Evolutionary conservation across 139 green algal genomes (phyloP), one percentile per base, ranked within the genome.

Genomic region (Chlorella sp.): DNA sequence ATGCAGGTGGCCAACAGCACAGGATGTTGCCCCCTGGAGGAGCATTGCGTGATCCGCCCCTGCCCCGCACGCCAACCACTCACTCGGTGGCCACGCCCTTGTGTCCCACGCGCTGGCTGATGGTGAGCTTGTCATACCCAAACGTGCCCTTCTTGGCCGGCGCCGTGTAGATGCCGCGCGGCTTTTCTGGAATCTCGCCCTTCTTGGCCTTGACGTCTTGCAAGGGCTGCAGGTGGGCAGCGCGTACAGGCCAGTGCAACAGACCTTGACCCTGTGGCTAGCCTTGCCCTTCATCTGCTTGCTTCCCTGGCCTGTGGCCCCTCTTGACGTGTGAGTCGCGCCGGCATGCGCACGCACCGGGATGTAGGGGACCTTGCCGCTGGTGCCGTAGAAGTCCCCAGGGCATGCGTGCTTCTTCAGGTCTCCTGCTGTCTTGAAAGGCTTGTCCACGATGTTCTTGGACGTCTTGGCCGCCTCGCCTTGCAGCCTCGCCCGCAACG

Each of bases 101-200:
- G 29, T 35, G 31, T 26, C 70, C 71, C 42, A 60, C 31, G 6
- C 74, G 77, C 74, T 85, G 76, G 4, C 67, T 81, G 2, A 85
- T 61, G 10, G 83, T 86, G 2, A 68, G 77, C 36, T 88, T 88
- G 73, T 86, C 84, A 23, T 77, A 76, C n/a, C 83, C 83, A 29
- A 74, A 74, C 30, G 51, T 75, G 61, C 88, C 88, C 66, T 85
- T 87, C 71, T 93, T 93, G 30, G 75, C 72, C 26, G 87, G 85
- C 1, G 31, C 71, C 23, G 87, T 92, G 50, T 86, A 83, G 34
- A 92, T 84, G 62, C 87, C 87, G 22, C 74, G 78, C 0, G 87
- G 83, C 34, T 77, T 49, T 31, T 33, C 34, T 31, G 62, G 30
- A 0, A 88, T 32, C 24, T 89, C 83, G 0, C 72, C 83, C 49